phyloP scores from a whole-genome alignment of 768 basidiomycete genomes.

The Trametes meyenii region DNA sequence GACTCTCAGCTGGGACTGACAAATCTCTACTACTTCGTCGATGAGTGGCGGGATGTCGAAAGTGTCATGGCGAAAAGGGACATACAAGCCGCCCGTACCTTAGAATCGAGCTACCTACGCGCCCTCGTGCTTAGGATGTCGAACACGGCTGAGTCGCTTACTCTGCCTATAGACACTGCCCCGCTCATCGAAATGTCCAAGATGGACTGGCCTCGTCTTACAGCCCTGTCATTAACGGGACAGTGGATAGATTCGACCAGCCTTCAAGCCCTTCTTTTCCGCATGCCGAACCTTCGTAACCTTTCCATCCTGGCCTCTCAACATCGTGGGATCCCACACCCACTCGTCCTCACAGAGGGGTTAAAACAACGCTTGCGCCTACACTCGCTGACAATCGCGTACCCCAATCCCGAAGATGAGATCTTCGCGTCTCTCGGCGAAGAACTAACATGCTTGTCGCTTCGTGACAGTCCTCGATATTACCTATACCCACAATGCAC shows the following conservation, averaged over 20 bases:
- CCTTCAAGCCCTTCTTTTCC: background rate
- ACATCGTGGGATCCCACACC: background rate
- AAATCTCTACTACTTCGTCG: background rate
- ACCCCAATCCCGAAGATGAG: background rate
- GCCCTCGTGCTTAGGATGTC: background rate
- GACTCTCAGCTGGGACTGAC: background rate
- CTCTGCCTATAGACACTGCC: background rate
- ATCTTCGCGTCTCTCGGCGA: background rate
- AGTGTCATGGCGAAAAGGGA: background rate
- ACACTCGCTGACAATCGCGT: background rate
- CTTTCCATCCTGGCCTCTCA: background rate
- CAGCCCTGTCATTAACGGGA: background rate
- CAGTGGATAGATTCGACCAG: background rate
- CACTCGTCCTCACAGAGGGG: background rate
- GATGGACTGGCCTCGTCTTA: background rate
- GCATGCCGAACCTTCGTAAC: background rate
- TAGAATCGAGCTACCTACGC: background rate
- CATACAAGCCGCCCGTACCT: background rate
- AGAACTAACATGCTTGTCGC: background rate
- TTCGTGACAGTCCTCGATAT: conserved; percentile 4
- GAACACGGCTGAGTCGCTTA: background rate
- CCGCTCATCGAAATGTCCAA: background rate
- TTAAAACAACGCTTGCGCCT: background rate
- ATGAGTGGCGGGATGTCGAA: background rate
- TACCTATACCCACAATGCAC: background rate